Percentiles rank a stretch among this genome's conserved stretches.
These are phyloP conservation scores for Sclerotinia spermophila DNA, from an alignment of 2,329 filamentous ascomycete species.

Conservation along the genomic window DNA sequence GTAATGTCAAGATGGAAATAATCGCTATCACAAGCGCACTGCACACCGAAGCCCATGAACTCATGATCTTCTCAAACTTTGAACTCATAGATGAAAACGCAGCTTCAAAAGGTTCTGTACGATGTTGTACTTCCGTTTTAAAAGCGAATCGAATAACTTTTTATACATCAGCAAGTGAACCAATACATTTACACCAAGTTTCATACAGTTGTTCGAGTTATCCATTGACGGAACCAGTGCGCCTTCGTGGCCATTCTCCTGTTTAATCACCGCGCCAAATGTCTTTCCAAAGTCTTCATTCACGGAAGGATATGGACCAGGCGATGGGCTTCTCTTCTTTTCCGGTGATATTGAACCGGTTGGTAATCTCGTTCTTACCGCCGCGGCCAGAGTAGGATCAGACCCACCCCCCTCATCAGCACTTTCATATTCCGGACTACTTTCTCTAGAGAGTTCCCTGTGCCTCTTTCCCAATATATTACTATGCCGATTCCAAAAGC, in stretches of 20 bases:
- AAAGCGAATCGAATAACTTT: constrained; percentile 84
- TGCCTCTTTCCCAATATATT: constrained; percentile 49
- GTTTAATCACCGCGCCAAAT: constrained; percentile 38
- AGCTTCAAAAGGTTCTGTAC: constrained; percentile 78
- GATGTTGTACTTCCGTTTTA: constrained; percentile 82
- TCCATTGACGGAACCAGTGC: constrained; percentile 23
- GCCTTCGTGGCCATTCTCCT: constrained; percentile 27
- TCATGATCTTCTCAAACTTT: constrained; percentile 58
- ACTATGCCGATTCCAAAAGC: constrained; percentile 45
- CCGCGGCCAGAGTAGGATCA: constrained; percentile 34
- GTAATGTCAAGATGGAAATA: constrained; percentile 61
- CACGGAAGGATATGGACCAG: constrained; percentile 41
- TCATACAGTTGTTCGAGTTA: constrained; percentile 50
- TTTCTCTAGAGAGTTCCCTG: constrained; percentile 52
- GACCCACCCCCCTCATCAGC: constrained; percentile 45
- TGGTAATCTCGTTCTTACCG: constrained; percentile 42
- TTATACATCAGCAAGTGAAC: constrained; percentile 25
- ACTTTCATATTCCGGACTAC: constrained; percentile 58
- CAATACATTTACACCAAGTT: constrained; percentile 20
- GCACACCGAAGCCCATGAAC: constrained; percentile 66
- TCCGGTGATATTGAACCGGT: constrained; percentile 51
- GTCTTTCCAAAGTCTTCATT: constrained; percentile 39
- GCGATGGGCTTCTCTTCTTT: constrained; percentile 54
- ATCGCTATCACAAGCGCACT: constrained; percentile 59
- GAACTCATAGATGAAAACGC: constrained; percentile 60